Conservation (phyloP, 2,329 filamentous ascomycete species). For the Capronia americana region DNA sequence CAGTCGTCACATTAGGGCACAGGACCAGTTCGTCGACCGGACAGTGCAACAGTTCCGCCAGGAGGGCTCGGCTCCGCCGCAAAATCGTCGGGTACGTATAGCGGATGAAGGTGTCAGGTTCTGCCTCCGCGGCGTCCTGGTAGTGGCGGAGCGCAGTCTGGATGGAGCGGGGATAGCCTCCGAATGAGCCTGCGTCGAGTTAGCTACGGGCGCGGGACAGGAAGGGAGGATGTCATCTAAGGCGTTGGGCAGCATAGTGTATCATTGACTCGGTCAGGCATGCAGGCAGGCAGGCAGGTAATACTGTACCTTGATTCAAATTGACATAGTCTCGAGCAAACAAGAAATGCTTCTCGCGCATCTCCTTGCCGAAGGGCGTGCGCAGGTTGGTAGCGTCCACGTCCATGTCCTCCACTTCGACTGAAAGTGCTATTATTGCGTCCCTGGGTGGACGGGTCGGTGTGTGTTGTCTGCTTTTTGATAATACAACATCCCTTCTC, state of each 20-base stretch:
- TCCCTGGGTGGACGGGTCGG: neutral
- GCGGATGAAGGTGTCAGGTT: constrained; percentile 77
- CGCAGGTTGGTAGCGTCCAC: neutral
- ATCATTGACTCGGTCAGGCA: neutral
- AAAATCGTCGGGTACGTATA: constrained; percentile 68
- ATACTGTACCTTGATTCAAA: constrained; percentile 3
- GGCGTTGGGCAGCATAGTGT: too few relatives aligned
- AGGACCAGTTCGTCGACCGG: constrained; percentile 72
- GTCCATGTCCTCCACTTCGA: neutral
- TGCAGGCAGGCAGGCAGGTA: neutral
- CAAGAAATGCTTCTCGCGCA: constrained; percentile 6
- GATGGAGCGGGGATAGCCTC: constrained; percentile 71
- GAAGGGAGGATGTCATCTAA: neutral
- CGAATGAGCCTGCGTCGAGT: constrained; percentile 70
- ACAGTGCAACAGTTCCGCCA: constrained; percentile 70
- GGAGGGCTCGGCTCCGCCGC: constrained; percentile 66
- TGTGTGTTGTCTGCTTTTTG: too few relatives aligned
- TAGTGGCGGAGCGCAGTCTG: constrained; percentile 66
- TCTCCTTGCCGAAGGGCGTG: neutral
- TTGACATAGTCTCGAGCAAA: neutral
- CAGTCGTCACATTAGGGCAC: constrained; percentile 76
- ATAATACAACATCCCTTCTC: too few relatives aligned
- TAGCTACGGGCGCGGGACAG: neutral
- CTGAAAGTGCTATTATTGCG: neutral
- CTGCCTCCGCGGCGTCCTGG: constrained; percentile 69